Conservation (phyloP, 192 early-diverging fungal genomes). For the Backusella liffmaniae region DNA sequence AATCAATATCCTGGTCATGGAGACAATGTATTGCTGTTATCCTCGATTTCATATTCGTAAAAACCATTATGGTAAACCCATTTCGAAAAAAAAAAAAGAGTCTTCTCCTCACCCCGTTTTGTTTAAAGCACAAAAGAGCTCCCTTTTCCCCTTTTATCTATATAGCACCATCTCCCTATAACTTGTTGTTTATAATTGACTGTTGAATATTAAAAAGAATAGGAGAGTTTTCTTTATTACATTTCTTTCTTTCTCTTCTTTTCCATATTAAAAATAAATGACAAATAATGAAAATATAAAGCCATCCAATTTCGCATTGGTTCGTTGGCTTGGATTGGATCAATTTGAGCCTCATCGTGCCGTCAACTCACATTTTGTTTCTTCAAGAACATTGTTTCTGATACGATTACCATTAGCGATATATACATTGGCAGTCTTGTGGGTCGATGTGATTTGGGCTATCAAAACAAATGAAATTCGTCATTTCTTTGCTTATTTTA, state of each 20-base stretch:
- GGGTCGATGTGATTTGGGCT: conserved; percentile 15
- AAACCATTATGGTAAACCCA: not conserved
- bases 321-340: conserved; percentile 35
- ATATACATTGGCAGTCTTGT: conserved; percentile 19
- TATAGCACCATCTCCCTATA: not conserved
- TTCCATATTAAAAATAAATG: not conserved
- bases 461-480: not conserved
- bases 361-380: conserved; percentile 33
- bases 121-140: not conserved
- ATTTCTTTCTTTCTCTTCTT: not conserved
- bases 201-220: not conserved
- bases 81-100: not conserved
- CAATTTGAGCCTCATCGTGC: conserved; percentile 36
- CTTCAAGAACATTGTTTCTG: conserved; percentile 15
- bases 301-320: conserved; percentile 1
- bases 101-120: not conserved
- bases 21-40: not conserved
- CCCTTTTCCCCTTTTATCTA: conserved; percentile 1
- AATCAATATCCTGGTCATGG: not conserved
- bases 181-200: not conserved
- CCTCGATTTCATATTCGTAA: not conserved
- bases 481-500: conserved; percentile 30
- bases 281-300: not conserved
- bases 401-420: conserved; percentile 12
- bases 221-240: not conserved